Evolutionary conservation across 768 basidiomycete species (phyloP).

Genomic region (Chlorophyllum brunneum): DNA sequence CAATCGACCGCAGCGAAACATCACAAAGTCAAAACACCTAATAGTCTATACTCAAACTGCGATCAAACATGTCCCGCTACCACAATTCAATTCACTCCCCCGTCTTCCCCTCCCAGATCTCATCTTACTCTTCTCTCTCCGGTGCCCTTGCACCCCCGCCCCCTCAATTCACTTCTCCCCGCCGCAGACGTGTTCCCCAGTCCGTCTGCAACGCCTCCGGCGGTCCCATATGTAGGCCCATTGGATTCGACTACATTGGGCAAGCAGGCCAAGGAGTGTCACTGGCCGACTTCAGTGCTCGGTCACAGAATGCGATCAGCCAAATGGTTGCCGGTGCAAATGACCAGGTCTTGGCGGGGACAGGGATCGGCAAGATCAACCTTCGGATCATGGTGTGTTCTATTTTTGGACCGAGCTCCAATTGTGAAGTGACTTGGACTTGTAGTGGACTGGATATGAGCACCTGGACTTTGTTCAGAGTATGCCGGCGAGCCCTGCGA

Average conservation of each 20-base stretch:
- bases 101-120: conserved; percentile 11
- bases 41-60: conserved; percentile 6
- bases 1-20: neutral
- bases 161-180: conserved; percentile 9
- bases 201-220: conserved; percentile 1
- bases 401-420: too few species aligned
- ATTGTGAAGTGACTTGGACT: neutral
- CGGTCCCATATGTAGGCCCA: neutral
- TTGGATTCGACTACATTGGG: conserved; percentile 11
- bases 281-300: conserved; percentile 6
- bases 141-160: conserved; percentile 10
- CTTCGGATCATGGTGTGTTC: conserved; percentile 13
- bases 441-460: conserved; percentile 10
- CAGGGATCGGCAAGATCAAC: conserved; percentile 4
- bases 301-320: conserved; percentile 2
- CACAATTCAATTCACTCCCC: conserved; percentile 10
- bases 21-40: neutral
- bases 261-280: conserved; percentile 12
- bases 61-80: neutral
- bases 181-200: conserved; percentile 6
- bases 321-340: conserved; percentile 14
- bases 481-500: neutral
- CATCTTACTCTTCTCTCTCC: conserved; percentile 9
- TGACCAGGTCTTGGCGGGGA: conserved; percentile 3
- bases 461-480: neutral